Evolutionary conservation across 2,329 filamentous ascomycete genomes (phyloP).

Genomic region (Fusarium newnesense): DNA sequence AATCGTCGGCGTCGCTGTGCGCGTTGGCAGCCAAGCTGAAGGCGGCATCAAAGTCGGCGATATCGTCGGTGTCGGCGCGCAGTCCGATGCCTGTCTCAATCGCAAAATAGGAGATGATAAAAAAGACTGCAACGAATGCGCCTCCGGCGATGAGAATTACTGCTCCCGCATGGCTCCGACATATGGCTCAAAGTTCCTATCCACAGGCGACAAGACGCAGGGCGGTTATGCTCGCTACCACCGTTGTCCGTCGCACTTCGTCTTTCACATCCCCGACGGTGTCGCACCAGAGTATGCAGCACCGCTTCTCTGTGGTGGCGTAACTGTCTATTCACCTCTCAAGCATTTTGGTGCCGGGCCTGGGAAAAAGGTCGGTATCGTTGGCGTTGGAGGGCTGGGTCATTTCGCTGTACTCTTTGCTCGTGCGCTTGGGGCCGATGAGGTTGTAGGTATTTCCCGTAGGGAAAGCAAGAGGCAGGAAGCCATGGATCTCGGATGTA

Average conservation of each 20-base stretch:
- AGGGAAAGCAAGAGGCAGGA: constrained; percentile 66
- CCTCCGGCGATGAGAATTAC: constrained; percentile 75
- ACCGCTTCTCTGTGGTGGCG: constrained; percentile 84
- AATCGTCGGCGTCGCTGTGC: constrained; percentile 68
- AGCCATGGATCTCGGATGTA: constrained; percentile 63
- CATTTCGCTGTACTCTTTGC: constrained; percentile 76
- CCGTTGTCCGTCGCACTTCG: constrained; percentile 45
- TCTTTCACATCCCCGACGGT: constrained; percentile 77
- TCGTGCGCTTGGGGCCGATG: constrained; percentile 70
- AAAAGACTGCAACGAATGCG: constrained; percentile 55
- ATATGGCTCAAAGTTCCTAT: constrained; percentile 66
- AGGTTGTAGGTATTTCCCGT: constrained; percentile 66
- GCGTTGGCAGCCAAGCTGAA: constrained; percentile 60
- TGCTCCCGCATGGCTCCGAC: constrained; percentile 70
- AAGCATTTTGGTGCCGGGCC: constrained; percentile 57
- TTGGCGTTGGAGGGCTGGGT: constrained; percentile 74
- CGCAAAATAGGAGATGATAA: fast-evolving
- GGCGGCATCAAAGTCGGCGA: constrained; percentile 67
- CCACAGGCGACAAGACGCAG: constrained; percentile 63
- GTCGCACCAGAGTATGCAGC: constrained; percentile 71
- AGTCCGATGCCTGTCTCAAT: constrained; percentile 70
- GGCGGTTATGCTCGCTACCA: constrained; percentile 63
- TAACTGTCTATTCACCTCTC: constrained; percentile 81
- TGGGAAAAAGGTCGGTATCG: constrained; percentile 72
- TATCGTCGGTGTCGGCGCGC: constrained; percentile 75